These are phyloP conservation scores for Chlorella sp. DNA, from an alignment of 139 green algal species.

Conservation along the genomic window DNA sequence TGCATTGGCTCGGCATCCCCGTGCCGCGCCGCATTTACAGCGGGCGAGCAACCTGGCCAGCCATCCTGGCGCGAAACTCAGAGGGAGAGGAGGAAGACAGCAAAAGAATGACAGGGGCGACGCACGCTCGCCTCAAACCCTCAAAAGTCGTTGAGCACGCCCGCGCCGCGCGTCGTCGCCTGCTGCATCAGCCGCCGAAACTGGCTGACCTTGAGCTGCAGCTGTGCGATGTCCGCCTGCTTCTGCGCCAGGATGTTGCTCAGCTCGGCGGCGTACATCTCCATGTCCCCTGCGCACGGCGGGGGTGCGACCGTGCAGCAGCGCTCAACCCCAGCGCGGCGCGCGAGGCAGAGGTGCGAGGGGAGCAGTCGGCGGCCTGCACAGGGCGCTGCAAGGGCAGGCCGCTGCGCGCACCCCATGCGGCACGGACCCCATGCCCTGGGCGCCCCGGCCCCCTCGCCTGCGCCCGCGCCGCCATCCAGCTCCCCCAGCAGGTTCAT, in stretches of 20 bases:
- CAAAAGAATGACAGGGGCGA: too few species aligned
- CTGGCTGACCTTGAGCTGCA: slow-evolving; percentile 28
- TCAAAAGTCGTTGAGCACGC: not conserved
- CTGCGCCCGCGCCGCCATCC: slow-evolving; percentile 19
- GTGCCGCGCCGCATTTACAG: too few species aligned
- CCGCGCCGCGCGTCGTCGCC: not conserved
- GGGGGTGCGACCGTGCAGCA: too few species aligned
- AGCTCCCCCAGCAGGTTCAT: slow-evolving; percentile 68
- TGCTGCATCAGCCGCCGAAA: slow-evolving; percentile 17
- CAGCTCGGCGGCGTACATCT: slow-evolving; percentile 38
- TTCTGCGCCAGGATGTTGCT: slow-evolving; percentile 24
- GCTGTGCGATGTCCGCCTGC: slow-evolving; percentile 22
- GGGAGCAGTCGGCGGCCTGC: not conserved
- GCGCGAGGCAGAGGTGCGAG: not conserved
- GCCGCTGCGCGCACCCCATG: not conserved
- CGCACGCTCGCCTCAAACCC: too few species aligned
- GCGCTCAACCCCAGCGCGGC: not conserved
- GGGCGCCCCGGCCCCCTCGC: not conserved
- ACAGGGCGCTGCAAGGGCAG: not conserved
- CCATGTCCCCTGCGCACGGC: slow-evolving; percentile 25
- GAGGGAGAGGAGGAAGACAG: too few species aligned
- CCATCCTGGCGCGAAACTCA: too few species aligned
- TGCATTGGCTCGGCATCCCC: too few species aligned
- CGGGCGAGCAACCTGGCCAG: too few species aligned
- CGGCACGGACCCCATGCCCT: not conserved